Base-by-base conservation (phyloP, 306 rosid genomes). In the Prunus kanzakura region DNA sequence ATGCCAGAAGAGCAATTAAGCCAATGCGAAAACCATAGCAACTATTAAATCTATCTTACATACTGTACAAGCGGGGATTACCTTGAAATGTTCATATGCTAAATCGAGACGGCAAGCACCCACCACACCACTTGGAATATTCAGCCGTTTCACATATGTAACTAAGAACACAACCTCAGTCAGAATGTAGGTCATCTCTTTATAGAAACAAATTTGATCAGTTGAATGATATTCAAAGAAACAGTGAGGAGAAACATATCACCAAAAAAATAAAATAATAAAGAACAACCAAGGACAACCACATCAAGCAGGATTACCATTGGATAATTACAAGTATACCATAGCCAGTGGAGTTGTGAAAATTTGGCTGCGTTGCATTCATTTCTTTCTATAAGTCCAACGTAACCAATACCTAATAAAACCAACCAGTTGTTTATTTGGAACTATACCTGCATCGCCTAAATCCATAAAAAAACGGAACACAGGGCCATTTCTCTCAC, bases 91-190 rank as follows among this genome's bases (percentile, higher is more conserved):
- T 80, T 93, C 96, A 68, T 86, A 96, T 54, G 97, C 99, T 73
- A 96, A 84, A 85, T 91, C 99, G 64, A 96, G 98, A 67, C 96
- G 91, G 73, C 98, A 96, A 73, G 98, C 97, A 76, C 99, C 99
- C 85, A 96, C 98, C 83, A 92, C 98, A 9, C 98, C 99, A 75
- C 99, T 96, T 46, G 99, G 99, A 86, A 93, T 91, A 82, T 95
- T 92, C 78, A 95, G 87, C 80, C 90, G 86, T 84, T 88, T 93
- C 77, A 96, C 98, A 80, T 96, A 92, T 50, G 97, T 82, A 85
- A 96, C 99, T 96, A 84, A 22, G 58, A 67, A 82, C 75, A 80
- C 45, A 78, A 69, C 52, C 82, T 65, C 69, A 81, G 83, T 85
- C 79, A 86, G 75, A 57, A 83, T 46, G 43, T 64, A 57, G 54